Evolutionary conservation across 225 moss, liverwort and hornwort genomes (phyloP), one percentile per base, ranked within the genome.

Genomic region (Straminergon stramineum): DNA sequence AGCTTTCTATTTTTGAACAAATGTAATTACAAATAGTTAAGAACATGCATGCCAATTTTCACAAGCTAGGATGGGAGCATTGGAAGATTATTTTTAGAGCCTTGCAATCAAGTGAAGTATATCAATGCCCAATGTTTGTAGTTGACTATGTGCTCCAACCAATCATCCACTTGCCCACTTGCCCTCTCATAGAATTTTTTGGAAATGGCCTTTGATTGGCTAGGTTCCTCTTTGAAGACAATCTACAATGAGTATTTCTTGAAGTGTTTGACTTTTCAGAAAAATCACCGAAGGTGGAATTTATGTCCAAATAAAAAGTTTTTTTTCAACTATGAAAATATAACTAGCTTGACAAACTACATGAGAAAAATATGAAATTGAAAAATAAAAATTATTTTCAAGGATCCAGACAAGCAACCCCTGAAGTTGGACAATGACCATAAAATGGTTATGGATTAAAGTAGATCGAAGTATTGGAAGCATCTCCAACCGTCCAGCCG

Each of bases 331-430:
- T n/a, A 6, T 23, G 8, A 5, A 39, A 70, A 39, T 24, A 39
- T 13, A 70, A 13, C 7, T 13, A 70, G 7, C 7, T 70, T 23
- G 6, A n/a, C 2, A 2, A n/a, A 22, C 2, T n/a, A 39, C 2
- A 13, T 23, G 14, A 39, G 1, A 1, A 70, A 39, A 70, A 70
- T 13, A 14, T 13, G 7, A 23, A 70, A 24, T 7, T 70, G 24
- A 6, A 7, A 62, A 39, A 13, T 23, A 39, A 39, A 39, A 65
- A 65, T 15, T 7, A 39, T 70, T 70, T 24, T 2, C 0, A 5
- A 4, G 1, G 1, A 3, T 3, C 10, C 35, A n/a, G n/a, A n/a
- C 3, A 4, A 5, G 5, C 22, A 23, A 2, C 23, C 26, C 27
- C 6, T 62, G 13, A 27, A 62, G 62, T 62, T 62, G 27, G 62